Conservation (phyloP, 2,329 filamentous ascomycete genomes). For the Colletotrichum liaoningense region DNA sequence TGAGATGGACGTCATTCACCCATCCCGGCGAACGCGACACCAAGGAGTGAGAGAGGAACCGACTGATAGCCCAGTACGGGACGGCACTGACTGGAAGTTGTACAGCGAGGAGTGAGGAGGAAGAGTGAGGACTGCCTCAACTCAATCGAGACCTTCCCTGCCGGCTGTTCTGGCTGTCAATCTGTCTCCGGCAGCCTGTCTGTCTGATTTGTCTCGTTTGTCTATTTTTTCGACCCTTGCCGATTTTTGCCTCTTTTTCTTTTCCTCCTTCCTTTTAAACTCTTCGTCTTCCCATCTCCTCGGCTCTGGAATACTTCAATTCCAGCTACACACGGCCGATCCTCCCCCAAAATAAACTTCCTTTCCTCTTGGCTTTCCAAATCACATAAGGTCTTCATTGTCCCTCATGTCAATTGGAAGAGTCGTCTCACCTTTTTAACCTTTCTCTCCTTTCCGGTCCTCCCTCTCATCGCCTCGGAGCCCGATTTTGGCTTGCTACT, state of each 20-base stretch:
- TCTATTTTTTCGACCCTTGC: constrained; percentile 28
- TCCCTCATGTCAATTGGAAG: constrained; percentile 29
- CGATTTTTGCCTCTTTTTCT: constrained; percentile 26
- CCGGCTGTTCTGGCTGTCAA: neutral
- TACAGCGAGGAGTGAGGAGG: constrained; percentile 13
- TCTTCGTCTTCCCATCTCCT: constrained; percentile 25
- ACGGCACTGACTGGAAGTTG: constrained; percentile 15
- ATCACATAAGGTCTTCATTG: constrained; percentile 8
- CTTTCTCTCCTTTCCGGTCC: neutral
- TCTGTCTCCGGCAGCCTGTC: constrained; percentile 16
- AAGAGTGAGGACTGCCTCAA: constrained; percentile 26
- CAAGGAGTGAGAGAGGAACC: constrained; percentile 3
- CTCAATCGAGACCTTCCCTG: constrained; percentile 34
- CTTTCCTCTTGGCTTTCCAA: neutral
- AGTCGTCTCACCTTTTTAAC: constrained; percentile 18
- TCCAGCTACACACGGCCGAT: constrained; percentile 14
- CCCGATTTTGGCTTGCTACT: neutral
- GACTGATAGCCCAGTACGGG: constrained; percentile 18
- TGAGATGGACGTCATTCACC: constrained; percentile 34
- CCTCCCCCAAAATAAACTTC: neutral
- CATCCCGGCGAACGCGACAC: constrained; percentile 35
- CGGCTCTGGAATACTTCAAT: constrained; percentile 7
- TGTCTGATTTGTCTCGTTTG: constrained; percentile 1
- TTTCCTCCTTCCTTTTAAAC: constrained; percentile 29
- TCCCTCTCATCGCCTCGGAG: neutral